phyloP scores from a whole-genome alignment of 1,139 yeast species.

The Pichia cactophila region DNA sequence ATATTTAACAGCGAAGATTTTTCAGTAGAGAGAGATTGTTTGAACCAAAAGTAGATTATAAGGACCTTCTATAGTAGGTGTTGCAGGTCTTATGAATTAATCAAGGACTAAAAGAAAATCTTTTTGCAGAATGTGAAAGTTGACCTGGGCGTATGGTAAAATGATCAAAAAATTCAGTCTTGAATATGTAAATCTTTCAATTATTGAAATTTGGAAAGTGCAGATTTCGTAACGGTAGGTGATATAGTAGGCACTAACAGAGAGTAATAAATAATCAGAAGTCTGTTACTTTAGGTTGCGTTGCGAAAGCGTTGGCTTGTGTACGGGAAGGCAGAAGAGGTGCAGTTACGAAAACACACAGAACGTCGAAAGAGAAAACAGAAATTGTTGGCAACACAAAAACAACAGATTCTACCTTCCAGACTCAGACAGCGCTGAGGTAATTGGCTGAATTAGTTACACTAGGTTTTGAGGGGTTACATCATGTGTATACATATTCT shows the following conservation, averaged over 20 bases:
- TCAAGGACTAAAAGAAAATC: too few relatives aligned
- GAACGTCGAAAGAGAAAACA: neutral
- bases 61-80: neutral
- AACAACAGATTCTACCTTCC: neutral
- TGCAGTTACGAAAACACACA: neutral
- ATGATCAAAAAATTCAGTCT: too few relatives aligned
- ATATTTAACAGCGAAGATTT: neutral
- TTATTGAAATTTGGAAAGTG: too few relatives aligned
- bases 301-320: neutral
- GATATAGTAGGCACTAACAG: too few relatives aligned
- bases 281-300: too few relatives aligned
- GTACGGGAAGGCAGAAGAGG: neutral
- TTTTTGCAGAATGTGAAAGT: too few relatives aligned
- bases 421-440: neutral
- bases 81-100: too few relatives aligned
- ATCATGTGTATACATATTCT: neutral
- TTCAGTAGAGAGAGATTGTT: neutral
- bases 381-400: neutral
- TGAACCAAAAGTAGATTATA: neutral
- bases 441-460: neutral
- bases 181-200: too few relatives aligned
- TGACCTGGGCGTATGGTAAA: too few relatives aligned
- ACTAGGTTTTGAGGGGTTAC: neutral
- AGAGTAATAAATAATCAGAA: too few relatives aligned
- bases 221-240: too few relatives aligned